A percentile compares a stretch with the other conserved stretches of the same genome.
Conservation (phyloP, 2,329 filamentous ascomycete genomes). For the Westerdykella aurantiaca region DNA sequence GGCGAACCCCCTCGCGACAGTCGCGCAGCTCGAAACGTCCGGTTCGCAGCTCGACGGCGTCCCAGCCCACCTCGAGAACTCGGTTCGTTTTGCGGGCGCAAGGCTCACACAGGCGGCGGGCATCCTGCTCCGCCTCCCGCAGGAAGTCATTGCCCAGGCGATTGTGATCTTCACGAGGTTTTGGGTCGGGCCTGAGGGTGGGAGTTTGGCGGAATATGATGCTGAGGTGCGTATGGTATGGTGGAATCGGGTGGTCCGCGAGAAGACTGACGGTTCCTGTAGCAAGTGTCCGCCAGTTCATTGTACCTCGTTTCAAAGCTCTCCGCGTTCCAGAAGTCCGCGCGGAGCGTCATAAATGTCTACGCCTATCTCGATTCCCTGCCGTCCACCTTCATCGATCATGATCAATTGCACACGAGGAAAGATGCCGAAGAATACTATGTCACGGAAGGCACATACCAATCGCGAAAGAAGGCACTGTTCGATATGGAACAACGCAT, state of each 20-base stretch:
- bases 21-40: conserved; percentile 60
- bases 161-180: conserved; percentile 77
- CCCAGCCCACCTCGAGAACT: conserved; percentile 64
- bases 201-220: conserved; percentile 47
- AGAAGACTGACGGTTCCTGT: conserved; percentile 10
- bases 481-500: conserved; percentile 72
- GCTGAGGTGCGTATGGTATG: conserved; percentile 53
- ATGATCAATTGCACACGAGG: conserved; percentile 14
- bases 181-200: conserved; percentile 59
- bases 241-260: neutral
- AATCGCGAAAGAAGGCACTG: conserved; percentile 57
- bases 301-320: conserved; percentile 81
- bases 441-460: conserved; percentile 68
- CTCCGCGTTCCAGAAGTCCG: conserved; percentile 67
- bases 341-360: conserved; percentile 76
- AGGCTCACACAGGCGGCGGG: conserved; percentile 72
- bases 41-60: conserved; percentile 53
- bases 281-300: conserved; percentile 76
- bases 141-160: conserved; percentile 79
- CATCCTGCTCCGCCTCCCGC: conserved; percentile 74
- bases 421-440: conserved; percentile 42
- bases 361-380: conserved; percentile 73
- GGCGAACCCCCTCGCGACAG: conserved; percentile 65
- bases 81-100: conserved; percentile 65
- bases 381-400: conserved; percentile 51